Base-by-base conservation (phyloP, 2,329 filamentous ascomycete species). In the Ophiostoma sp. region DNA sequence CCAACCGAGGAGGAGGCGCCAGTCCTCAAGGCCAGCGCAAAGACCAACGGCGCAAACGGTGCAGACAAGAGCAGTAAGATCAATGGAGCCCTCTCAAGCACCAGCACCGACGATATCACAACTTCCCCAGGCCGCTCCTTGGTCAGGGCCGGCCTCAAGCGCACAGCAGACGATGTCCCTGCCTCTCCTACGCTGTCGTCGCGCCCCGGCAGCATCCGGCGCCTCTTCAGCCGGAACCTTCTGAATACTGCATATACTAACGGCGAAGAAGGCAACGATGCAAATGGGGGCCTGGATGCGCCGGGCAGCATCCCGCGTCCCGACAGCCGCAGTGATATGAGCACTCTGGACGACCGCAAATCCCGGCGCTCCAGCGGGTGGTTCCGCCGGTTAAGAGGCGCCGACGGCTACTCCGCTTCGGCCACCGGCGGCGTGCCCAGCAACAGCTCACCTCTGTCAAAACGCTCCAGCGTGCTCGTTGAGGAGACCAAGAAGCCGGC, bases 341-440 rank as follows among this genome's bases (percentile, higher is more conserved):
- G 82, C 73, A 75, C 82, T 67, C 71, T 80, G 72, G 83, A 84
- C 73, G 82, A 84, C 44, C 83, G 81, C 73, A 85, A 84, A 75
- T 76, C 81, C 70, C 86, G 81, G 75, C 83, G 85, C 69, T 78
- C 79, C 73, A 87, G 85, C 73, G 83, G 84, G 52, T 87, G 84
- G 84, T 87, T 87, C 73, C 81, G 81, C 72, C 81, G 84, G 69
- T 78, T 87, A 73, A 80, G 82, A 69, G 77, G 78, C 45, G 75
- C 74, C 60, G 69, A 49, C 38, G 12, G 40, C 60, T 44, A 44
- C 16, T 6, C 60, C 38, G 60, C 60, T 16, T 36, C 62, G 45
- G 55, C 55, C 62, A 62, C 68, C 55, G 62, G 66, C 1, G 45
- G 14, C 14, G 14, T 12, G 44, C 16, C 27, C 27, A 41, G 64